Evolutionary conservation across 2,329 filamentous ascomycete species (phyloP), one percentile per base, ranked within the genome.

Genomic region (Nemania abortiva): DNA sequence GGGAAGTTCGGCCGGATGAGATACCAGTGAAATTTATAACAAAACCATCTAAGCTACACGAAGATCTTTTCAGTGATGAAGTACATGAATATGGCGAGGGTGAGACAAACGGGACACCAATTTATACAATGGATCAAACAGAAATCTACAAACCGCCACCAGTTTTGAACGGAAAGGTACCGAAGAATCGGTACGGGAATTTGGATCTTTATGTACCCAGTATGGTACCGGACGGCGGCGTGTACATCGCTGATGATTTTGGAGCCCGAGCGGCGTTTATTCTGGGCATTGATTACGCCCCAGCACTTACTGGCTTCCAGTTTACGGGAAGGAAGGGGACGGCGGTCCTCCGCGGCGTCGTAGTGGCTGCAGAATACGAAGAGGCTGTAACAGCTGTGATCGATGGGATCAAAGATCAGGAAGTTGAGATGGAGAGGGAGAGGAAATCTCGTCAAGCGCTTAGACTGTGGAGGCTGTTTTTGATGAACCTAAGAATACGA

Each of bases 181-280:
- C 96, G 0, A 95, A 93, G 81, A 99, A 99, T 77, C 90, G 91
- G 20, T 99, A 94, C 79, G 94, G 94, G 11, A 99, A 99, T 77
- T 91, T 98, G 68, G 96, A 98, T 76, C 88, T 97, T 47, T 98
- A 95, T 78, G 94, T 97, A 11, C 91, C 93, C 0, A 93, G 90
- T 70, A 98, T 99, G 96, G 86, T 98, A 0, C 96, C 96, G 0
- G 81, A 82, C 49, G 95, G 96, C 0, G 95, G 93, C 1, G 86
- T 89, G 1, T 94, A 98, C 78, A 83, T 98, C 27, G 75, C 80
- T 6, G 81, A 85, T 66, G 82, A 86, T 55, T 76, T 91, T 59
- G 91, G 92, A 0, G 84, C 88, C 1, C 87, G 88, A 59, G 95
- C 95, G 1, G 94, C 94, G 0, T 89, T 87, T 65, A 82, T 95